Evolutionary conservation across 2,329 filamentous ascomycete genomes (phyloP).

Genomic region (Fusarium sp.): DNA sequence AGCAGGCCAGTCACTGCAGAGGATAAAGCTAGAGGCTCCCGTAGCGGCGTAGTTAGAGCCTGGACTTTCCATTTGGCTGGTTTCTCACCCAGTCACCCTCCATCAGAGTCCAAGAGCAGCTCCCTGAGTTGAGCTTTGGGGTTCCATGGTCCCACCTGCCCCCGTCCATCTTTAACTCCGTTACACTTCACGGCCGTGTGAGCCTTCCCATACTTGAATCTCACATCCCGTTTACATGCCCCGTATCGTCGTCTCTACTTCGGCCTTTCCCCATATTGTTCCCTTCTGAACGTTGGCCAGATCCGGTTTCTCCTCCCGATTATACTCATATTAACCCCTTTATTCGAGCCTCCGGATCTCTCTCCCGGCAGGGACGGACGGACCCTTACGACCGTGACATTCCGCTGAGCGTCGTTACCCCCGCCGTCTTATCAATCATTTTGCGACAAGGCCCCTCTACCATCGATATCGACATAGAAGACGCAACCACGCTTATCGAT

Average conservation of each 20-base stretch:
- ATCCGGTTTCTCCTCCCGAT: background rate
- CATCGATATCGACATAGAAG: conserved; percentile 11
- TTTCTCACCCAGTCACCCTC: background rate
- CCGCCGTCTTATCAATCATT: conserved; percentile 32
- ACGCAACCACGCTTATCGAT: conserved; percentile 42
- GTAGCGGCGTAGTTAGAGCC: too few relatives aligned
- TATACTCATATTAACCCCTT: background rate
- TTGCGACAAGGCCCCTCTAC: conserved; percentile 19
- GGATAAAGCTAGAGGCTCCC: background rate
- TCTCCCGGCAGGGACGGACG: conserved; percentile 33
- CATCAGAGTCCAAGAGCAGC: conserved; percentile 15
- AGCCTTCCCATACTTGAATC: conserved; percentile 12
- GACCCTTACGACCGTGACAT: conserved; percentile 22
- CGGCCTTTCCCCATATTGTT: conserved; percentile 15
- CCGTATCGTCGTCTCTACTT: conserved; percentile 19
- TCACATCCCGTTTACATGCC: conserved; percentile 21
- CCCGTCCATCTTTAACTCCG: conserved; percentile 31
- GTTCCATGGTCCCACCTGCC: conserved; percentile 35
- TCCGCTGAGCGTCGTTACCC: conserved; percentile 20
- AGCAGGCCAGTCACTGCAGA: background rate
- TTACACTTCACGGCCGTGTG: conserved; percentile 15
- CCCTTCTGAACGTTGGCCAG: conserved; percentile 9
- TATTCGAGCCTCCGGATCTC: background rate
- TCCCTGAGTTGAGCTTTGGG: conserved; percentile 20
- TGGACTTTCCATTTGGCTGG: conserved; percentile 16